Base-by-base conservation (phyloP, 2,329 filamentous ascomycete genomes). In the Knufia petricola region DNA sequence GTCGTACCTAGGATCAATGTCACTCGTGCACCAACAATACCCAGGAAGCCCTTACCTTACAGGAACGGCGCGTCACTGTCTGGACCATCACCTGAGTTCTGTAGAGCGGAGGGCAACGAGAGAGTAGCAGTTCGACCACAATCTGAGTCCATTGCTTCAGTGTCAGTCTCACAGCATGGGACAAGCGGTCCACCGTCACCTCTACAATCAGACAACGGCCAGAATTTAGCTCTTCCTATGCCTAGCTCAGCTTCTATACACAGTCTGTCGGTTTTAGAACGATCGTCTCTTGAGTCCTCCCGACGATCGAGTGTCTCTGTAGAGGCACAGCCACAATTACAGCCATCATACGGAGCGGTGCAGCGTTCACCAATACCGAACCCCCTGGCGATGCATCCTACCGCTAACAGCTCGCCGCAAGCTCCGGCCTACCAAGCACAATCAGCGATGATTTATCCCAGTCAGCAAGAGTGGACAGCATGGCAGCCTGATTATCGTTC, bases 311-410 rank as follows among this genome's bases (percentile, higher is more conserved):
- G 31, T 39, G 44, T 47, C 24, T 47, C 44, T 19, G 34, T 23
- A 4, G 44, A 47, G 20, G 32, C 19, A 23, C 44, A 37, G 24
- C 34, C 24, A 26, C n/a, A 26, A 8, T 34, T 2, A 26, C 20
- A 38, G n/a, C 31, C 8, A 8, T 19, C 19, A 6, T 13, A 47
- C 17, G 36, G 36, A 3, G 32, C 32, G 4, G 32, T 36, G 4
- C 15, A 19, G 39, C 4, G 17, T 24, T 15, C 12, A 28, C 23
- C 20, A 28, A 21, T 38, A 21, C 19, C 21, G 9, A 47, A 39
- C 23, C 44, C 44, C n/a, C 23, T 39, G 23, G 12, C 44, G 23
- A 47, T 47, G 34, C 44, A 47, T 47, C 44, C 44, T 3, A 17
- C 23, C 19, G n/a, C 15, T 36, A 21, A 3, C 10, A 28, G 10